Base-by-base conservation (phyloP, 805 yeast genomes). In the Ogataea parapolymorpha region DNA sequence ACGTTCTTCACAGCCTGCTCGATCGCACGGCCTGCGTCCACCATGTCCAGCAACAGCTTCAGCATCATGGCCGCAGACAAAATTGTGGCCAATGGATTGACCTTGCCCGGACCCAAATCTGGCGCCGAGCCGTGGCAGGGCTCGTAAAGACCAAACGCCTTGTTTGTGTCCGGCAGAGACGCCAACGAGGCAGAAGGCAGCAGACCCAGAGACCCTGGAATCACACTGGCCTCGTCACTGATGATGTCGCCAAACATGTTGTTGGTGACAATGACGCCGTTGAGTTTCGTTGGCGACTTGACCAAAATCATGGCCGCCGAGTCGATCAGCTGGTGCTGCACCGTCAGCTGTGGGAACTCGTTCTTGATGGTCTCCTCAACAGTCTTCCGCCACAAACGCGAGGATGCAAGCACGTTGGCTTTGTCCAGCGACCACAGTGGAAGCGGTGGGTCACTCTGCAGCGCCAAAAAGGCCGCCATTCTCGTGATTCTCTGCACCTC, bases 81-180 rank as follows among this genome's bases (percentile, higher is more conserved):
- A 55, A 91, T 90, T 17, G 97, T 87, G 38, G 98, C 99, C 43
- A 91, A 68, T 38, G 99, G 99, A 68, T 91, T 91, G 44, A 90
- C 99, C 69, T 86, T 84, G 63, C 88, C 87, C 45, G 68, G 71
- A 38, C 82, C 81, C 61, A 91, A 79, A 65, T 91, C 99, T 38
- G 99, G 99, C 26, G 99, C 99, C 34, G 96, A 84, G 35, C 99
- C 99, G 64, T 91, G 99, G 62, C 97, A 91, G 52, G 99, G 98
- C 71, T 93, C 99, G 64, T 93, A 93, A 50, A 93, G 73, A 44
- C 99, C 99, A 61, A 93, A 90, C 1, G 98, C 98, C 37, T 76
- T 71, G 74, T 90, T 90, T 28, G 91, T 79, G 66, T 91, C 96
- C 39, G 99, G 99, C 61, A 93, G 75, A n/a, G 97, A 88, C 3